A percentile compares a stretch with the other conserved stretches of the same genome.
These are phyloP conservation scores for Cucurbitaria berberidis DNA, from an alignment of 2,329 filamentous ascomycete species.

Conservation along the genomic window DNA sequence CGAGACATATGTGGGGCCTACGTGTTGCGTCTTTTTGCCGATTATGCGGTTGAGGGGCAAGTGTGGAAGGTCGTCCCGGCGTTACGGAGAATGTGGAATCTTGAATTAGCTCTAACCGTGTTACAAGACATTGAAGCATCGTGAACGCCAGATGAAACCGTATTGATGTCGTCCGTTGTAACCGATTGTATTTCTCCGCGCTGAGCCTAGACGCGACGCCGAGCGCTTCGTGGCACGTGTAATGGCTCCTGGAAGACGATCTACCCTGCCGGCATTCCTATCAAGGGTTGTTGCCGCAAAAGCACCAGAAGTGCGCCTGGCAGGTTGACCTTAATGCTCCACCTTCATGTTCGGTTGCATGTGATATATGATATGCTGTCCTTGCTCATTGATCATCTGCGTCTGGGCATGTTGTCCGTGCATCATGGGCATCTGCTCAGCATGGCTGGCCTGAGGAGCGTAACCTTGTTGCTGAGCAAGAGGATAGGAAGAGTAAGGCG, in stretches of 20 bases:
- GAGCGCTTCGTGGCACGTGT: not conserved
- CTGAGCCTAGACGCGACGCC: not conserved
- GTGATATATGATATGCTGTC: slow-evolving; percentile 51
- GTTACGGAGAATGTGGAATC: not conserved
- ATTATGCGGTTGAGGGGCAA: slow-evolving; percentile 6
- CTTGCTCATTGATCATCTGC: slow-evolving; percentile 49
- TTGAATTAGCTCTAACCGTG: not conserved
- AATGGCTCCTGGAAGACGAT: too few relatives aligned
- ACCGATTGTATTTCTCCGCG: not conserved
- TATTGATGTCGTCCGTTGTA: not conserved
- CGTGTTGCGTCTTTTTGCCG: slow-evolving; percentile 14
- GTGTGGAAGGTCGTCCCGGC: not conserved
- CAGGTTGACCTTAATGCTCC: slow-evolving; percentile 38
- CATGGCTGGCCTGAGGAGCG: slow-evolving; percentile 43
- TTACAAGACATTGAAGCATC: not conserved
- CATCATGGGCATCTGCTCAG: slow-evolving; percentile 48
- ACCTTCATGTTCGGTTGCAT: slow-evolving; percentile 50
- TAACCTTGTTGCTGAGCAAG: slow-evolving; percentile 39
- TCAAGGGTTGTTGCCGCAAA: slow-evolving; percentile 11
- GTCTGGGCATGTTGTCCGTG: slow-evolving; percentile 39
- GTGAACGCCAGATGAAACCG: not conserved
- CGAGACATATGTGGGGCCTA: slow-evolving; percentile 8
- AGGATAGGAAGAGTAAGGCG: slow-evolving; percentile 38
- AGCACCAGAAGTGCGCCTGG: slow-evolving; percentile 6
- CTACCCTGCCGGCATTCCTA: slow-evolving; percentile 6